phyloP scores from a whole-genome alignment of 2,329 filamentous ascomycete genomes.

The Thielaviopsis punctulata region DNA sequence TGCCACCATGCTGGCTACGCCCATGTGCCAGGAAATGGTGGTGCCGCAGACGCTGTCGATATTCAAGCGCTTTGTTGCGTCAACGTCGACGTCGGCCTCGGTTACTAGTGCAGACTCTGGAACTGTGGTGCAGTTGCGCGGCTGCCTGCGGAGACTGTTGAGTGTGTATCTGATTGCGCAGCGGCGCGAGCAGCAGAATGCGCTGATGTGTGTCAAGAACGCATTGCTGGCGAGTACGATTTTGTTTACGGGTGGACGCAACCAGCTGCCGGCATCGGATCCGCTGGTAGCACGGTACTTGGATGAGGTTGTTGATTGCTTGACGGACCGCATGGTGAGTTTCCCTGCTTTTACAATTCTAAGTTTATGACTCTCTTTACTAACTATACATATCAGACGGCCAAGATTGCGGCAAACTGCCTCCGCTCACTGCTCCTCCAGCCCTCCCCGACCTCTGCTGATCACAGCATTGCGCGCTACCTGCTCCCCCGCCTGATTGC shows the following conservation, averaged over 20 bases:
- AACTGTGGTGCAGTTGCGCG: constrained; percentile 56
- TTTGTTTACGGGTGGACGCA: constrained; percentile 64
- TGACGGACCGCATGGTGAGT: constrained; percentile 61
- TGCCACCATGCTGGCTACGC: constrained; percentile 75
- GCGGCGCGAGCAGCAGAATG: constrained; percentile 55
- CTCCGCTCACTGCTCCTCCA: constrained; percentile 67
- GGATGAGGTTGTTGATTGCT: constrained; percentile 68
- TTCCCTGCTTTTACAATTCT: constrained; percentile 15
- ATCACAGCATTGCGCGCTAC: constrained; percentile 57
- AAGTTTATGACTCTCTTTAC: constrained; percentile 2
- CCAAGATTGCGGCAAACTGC: constrained; percentile 81
- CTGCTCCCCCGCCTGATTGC: constrained; percentile 58
- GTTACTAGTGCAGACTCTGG: constrained; percentile 27
- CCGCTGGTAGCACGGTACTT: constrained; percentile 58
- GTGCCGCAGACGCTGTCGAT: constrained; percentile 82
- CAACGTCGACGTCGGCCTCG: constrained; percentile 39
- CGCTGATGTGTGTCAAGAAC: constrained; percentile 82
- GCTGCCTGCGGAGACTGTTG: constrained; percentile 67
- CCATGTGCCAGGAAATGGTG: constrained; percentile 66
- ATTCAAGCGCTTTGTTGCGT: constrained; percentile 75
- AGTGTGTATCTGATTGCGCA: constrained; percentile 62
- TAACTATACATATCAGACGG: constrained; percentile 35
- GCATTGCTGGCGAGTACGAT: constrained; percentile 76
- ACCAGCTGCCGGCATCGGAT: constrained; percentile 57
- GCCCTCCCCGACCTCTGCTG: constrained; percentile 41